Conservation (phyloP, 768 basidiomycete species). For the Mycena epipterygia region DNA sequence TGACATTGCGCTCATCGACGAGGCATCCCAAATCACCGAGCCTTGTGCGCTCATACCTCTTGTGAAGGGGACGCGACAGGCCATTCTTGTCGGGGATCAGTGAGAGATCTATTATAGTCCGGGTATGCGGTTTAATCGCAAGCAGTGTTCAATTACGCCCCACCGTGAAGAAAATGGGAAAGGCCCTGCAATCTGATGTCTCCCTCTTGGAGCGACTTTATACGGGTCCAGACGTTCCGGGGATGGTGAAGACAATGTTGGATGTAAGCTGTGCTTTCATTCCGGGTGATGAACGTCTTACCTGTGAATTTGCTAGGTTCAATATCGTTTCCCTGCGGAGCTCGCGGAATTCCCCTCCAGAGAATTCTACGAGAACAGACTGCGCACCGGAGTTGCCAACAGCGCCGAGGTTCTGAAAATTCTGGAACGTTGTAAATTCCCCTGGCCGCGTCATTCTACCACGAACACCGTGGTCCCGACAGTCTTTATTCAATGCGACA, state of each 20-base stretch:
- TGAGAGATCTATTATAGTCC: constrained; percentile 47
- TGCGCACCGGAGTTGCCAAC: constrained; percentile 61
- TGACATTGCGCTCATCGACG: constrained; percentile 75
- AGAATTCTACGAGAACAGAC: constrained; percentile 71
- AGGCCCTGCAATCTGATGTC: constrained; percentile 68
- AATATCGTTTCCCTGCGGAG: constrained; percentile 73
- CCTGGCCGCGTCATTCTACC: constrained; percentile 61
- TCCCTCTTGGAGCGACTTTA: constrained; percentile 76
- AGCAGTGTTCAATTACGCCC: constrained; percentile 78
- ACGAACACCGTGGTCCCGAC: constrained; percentile 59
- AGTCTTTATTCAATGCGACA: constrained; percentile 68
- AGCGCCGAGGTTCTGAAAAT: constrained; percentile 52
- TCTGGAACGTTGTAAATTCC: constrained; percentile 61
- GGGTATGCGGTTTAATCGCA: not conserved
- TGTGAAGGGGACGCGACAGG: constrained; percentile 71
- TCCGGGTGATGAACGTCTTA: not conserved
- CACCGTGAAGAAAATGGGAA: constrained; percentile 71
- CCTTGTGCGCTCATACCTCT: constrained; percentile 75
- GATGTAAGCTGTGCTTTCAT: constrained; percentile 52
- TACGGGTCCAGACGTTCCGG: constrained; percentile 48
- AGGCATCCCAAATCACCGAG: constrained; percentile 80
- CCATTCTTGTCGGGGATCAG: constrained; percentile 80
- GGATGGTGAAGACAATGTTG: constrained; percentile 71
- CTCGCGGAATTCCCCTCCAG: constrained; percentile 72
- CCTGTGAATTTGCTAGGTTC: constrained; percentile 51